phyloP scores from a whole-genome alignment of 2,329 filamentous ascomycete species.

The Orbilia quercus region DNA sequence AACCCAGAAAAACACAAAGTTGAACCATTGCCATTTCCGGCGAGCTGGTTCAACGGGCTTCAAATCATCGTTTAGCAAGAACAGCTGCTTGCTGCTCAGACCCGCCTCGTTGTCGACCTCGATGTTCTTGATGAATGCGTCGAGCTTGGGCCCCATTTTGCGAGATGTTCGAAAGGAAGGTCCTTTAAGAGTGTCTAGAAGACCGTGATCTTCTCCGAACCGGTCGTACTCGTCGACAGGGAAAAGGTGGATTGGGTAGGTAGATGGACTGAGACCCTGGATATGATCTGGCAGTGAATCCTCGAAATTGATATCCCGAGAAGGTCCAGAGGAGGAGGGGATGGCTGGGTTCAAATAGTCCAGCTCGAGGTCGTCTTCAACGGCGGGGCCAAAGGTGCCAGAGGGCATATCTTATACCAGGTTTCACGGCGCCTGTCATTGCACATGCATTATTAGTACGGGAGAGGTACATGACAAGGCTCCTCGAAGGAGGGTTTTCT shows the following conservation, averaged over 20 bases:
- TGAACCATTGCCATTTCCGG: conserved; percentile 85
- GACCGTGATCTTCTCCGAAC: conserved; percentile 40
- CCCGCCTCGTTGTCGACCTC: conserved; percentile 80
- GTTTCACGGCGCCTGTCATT: conserved; percentile 43
- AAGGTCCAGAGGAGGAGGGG: conserved; percentile 27
- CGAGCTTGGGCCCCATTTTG: conserved; percentile 47
- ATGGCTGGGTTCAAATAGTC: conserved; percentile 50
- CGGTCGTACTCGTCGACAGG: conserved; percentile 41
- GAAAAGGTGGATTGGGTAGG: conserved; percentile 9
- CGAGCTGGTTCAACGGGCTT: conserved; percentile 80
- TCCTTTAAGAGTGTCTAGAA: conserved; percentile 14
- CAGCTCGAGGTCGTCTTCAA: conserved; percentile 35
- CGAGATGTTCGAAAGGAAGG: conserved; percentile 4
- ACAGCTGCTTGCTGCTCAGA: conserved; percentile 80
- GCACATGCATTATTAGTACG: conserved; percentile 19
- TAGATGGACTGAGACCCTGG: conserved; percentile 3
- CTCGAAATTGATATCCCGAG: conserved; percentile 9
- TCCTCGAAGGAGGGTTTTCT: conserved; percentile 25
- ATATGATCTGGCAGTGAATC: not conserved
- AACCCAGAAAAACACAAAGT: conserved; percentile 89
- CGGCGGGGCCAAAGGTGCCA: conserved; percentile 23
- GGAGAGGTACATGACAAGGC: conserved; percentile 19
- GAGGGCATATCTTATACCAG: conserved; percentile 51
- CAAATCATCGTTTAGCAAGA: conserved; percentile 86
- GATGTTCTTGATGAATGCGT: conserved; percentile 66